Evolutionary conservation across 441 rosid species (phyloP), one percentile per base, ranked within the genome.

Genomic region (Erysimum pusillum): DNA sequence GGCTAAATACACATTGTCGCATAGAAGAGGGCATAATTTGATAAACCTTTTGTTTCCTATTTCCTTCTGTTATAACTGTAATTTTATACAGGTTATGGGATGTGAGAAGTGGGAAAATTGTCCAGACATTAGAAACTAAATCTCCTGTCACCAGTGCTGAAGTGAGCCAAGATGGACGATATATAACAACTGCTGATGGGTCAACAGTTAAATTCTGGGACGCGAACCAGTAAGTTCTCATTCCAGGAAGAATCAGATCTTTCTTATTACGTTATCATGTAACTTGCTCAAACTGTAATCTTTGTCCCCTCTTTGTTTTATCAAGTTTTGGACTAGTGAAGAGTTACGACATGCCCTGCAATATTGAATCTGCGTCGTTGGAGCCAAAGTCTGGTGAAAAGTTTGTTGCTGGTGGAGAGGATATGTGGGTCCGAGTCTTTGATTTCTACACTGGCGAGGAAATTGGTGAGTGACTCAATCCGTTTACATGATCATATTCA

Each of bases 111-210:
- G 97, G 98, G 15, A 83, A 89, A 72, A 90, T 92, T 66, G 89
- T 95, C 34, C 94, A 89, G 79, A 93, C 98, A 39, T 87, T 95
- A 34, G 98, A 93, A 71, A 95, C 98, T 20, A 89, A 85, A 76
- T 93, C 92, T 76, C 80, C 97, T 51, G 98, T 93, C 32, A 93
- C 99, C 13, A 90, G 96, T 84, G 91, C 92, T 73, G 99, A 95
- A 86, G 98, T 93, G 82, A 93, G 99, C 79, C 97, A 88, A 82
- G 98, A 91, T 84, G 97, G 97, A n/a, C 95, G 95, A 13, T 91
- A 87, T 76, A 95, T 95, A 52, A 90, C 94, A 6, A 95, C 97
- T 46, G 89, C 91, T 51, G 97, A 95, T 67, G 99, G 97, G 11
- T 87, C 96, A 8, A 84, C 90, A 0, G 94, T 95, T 67, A 91